Evolutionary conservation across 441 rosid species (phyloP).

Genomic region (Mallotus japonicus): DNA sequence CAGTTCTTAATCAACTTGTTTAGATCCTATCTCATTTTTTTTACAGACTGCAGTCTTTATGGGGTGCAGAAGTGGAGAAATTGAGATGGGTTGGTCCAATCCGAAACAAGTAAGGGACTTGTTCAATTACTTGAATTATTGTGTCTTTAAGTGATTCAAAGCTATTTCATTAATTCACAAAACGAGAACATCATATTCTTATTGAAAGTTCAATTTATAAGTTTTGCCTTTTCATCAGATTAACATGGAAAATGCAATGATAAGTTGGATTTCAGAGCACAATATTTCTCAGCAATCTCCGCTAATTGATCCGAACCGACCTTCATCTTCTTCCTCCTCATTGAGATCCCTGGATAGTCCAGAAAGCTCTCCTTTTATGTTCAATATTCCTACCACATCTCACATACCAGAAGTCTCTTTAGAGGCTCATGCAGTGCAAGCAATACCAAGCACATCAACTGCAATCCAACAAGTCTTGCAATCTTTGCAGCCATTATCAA

Average conservation of each 20-base stretch:
- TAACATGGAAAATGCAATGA: constrained; percentile 52
- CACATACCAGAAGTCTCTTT: constrained; percentile 26
- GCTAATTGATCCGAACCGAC: constrained; percentile 27
- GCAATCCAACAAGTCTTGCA: constrained; percentile 17
- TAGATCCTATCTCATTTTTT: not conserved
- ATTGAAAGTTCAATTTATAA: not conserved
- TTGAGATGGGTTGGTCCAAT: constrained; percentile 71
- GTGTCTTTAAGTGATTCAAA: not conserved
- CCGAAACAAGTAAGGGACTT: constrained; percentile 38
- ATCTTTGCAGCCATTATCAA: not conserved
- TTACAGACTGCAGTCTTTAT: constrained; percentile 67
- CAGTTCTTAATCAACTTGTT: not conserved
- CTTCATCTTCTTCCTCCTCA: constrained; percentile 70
- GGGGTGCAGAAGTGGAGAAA: constrained; percentile 82
- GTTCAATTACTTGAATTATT: not conserved
- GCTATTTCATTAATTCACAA: no score
- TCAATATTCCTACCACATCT: constrained; percentile 38
- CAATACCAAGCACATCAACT: not conserved
- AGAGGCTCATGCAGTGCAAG: constrained; percentile 17
- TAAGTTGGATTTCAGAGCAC: constrained; percentile 49
- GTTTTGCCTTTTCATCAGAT: constrained; percentile 32
- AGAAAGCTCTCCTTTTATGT: constrained; percentile 51
- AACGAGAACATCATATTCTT: not conserved
- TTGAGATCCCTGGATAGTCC: constrained; percentile 61
- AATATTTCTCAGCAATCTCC: constrained; percentile 30